A percentile compares a stretch with the other conserved stretches of the same genome.
These are phyloP conservation scores for Sporisorium exsertum DNA, from an alignment of 1,284 basidiomycete genomes.

Conservation along the genomic window DNA sequence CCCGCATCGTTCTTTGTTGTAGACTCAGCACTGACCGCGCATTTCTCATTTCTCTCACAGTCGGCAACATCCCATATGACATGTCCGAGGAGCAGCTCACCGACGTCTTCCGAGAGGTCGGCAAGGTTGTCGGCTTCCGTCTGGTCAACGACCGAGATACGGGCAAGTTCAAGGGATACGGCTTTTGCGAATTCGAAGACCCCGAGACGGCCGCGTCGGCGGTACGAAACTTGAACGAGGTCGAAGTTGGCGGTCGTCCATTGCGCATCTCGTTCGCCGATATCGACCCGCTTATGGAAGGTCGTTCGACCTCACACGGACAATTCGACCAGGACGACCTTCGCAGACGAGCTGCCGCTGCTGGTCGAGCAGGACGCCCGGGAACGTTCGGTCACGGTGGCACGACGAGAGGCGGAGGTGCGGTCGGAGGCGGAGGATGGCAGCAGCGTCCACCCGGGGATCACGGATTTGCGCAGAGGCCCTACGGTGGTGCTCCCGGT, in stretches of 20 bases:
- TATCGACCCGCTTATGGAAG: constrained; percentile 69
- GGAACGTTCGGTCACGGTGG: constrained; percentile 49
- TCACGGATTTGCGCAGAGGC: constrained; percentile 35
- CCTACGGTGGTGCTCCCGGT: constrained; percentile 22
- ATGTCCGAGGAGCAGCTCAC: constrained; percentile 68
- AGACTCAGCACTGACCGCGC: not conserved
- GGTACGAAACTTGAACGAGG: constrained; percentile 85
- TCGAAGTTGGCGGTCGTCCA: constrained; percentile 82
- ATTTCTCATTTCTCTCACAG: constrained; percentile 24
- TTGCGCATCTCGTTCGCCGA: constrained; percentile 81
- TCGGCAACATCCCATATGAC: constrained; percentile 69
- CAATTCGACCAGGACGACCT: constrained; percentile 57
- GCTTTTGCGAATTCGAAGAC: constrained; percentile 96
- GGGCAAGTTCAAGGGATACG: constrained; percentile 95
- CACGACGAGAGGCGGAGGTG: constrained; percentile 18
- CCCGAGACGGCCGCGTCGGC: constrained; percentile 89
- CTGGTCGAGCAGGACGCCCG: constrained; percentile 39
- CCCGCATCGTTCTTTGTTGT: constrained; percentile 7
- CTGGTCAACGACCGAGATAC: constrained; percentile 92
- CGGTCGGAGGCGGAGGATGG: constrained; percentile 24
- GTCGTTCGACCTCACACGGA: constrained; percentile 60
- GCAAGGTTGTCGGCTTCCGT: constrained; percentile 65
- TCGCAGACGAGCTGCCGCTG: constrained; percentile 42
- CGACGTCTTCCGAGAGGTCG: constrained; percentile 66
- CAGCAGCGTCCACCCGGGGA: constrained; percentile 28